Evolutionary conservation across 805 yeast species (phyloP), one percentile per base, ranked within the genome.

Genomic region (Ascoidea tarda): DNA sequence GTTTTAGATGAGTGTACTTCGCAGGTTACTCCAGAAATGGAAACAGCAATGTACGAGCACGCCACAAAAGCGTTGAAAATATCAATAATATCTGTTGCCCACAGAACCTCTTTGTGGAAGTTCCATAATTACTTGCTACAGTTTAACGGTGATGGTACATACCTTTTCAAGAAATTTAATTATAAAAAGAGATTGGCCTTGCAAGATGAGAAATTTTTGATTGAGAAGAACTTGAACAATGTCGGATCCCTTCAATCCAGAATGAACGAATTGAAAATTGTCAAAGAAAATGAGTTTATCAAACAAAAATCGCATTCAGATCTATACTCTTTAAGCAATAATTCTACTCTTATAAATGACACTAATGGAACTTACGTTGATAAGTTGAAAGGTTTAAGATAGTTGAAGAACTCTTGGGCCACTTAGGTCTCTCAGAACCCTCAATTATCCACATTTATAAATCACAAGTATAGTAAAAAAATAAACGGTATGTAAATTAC

Each of bases 1-100:
- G 96, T 90, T 32, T 71, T 90, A 58, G 98, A 90, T 68, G 98
- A 90, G 70, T 90, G 96, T 66, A 90, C 98, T 0, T 87, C 96
- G 4, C 91, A 96, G 1, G 95, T 90, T 1, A 82, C 96, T 0
- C 87, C 93, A 8, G 86, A 84, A 55, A 83, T 89, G 79, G 98
- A 90, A 64, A 87, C 84, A 56, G 80, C 82, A 60, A 89, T 91
- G 87, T 90, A 90, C 62, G 67, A 79, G 51, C 84, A 84, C 61
- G 96, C 96, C 0, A 68, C 61, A 6, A 86, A 84, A 63, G 71
- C 74, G 16, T 71, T 86, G 56, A 87, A 87, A 0, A 88, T 89
- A 53, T 85, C 96, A 0, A 75, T 90, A 16, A 69, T 90, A 46
- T 87, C 96, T 0, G 97, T 90, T 6, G 93, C 96, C 50, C 98